These are phyloP conservation scores for Dioscorea alata DNA, from an alignment of 106 monocot species.

Conservation along the genomic window DNA sequence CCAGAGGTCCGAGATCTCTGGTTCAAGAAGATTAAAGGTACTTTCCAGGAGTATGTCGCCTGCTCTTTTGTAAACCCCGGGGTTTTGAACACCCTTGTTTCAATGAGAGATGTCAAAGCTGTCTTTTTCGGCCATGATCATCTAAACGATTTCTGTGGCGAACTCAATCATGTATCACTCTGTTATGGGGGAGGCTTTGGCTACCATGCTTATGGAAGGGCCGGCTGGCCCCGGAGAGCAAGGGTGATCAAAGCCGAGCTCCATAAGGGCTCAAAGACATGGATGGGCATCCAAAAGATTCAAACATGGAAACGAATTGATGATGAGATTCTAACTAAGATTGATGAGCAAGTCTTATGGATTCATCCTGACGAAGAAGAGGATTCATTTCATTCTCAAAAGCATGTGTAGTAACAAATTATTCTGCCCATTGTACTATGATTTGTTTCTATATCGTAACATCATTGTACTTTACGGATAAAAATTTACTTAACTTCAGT, in stretches of 20 bases:
- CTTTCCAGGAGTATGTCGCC: slow-evolving; percentile 74
- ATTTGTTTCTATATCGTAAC: neutral
- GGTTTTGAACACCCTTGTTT: slow-evolving; percentile 37
- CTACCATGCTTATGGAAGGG: slow-evolving; percentile 83
- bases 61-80: slow-evolving; percentile 80
- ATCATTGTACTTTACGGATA: neutral
- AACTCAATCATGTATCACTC: slow-evolving; percentile 51
- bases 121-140: slow-evolving; percentile 84
- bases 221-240: slow-evolving; percentile 62
- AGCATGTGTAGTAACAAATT: neutral
- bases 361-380: neutral
- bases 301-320: slow-evolving; percentile 81
- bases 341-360: slow-evolving; percentile 85
- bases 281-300: slow-evolving; percentile 53
- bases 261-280: slow-evolving; percentile 34
- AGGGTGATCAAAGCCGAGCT: slow-evolving; percentile 55
- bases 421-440: neutral
- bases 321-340: slow-evolving; percentile 47
- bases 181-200: slow-evolving; percentile 96
- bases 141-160: slow-evolving; percentile 84
- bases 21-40: slow-evolving; percentile 44
- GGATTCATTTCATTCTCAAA: neutral
- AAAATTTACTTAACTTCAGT: neutral
- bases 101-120: slow-evolving; percentile 86
- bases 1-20: slow-evolving; percentile 76